Evolutionary conservation across 108 stramenopile genomes (phyloP).

Genomic region (Skeletonema costatum): DNA sequence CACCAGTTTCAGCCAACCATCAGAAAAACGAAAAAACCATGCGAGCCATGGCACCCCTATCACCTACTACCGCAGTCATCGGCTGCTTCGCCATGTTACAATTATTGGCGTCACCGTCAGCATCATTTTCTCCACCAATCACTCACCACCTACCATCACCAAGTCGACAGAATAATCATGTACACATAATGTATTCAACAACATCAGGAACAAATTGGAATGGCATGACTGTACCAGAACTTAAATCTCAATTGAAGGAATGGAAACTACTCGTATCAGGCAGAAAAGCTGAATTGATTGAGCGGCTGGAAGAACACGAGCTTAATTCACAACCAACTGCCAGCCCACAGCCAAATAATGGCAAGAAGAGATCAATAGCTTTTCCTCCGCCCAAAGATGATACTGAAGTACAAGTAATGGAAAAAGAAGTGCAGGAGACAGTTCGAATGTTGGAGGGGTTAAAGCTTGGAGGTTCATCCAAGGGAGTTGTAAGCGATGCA

Average conservation of each 20-base stretch:
- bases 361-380: not conserved
- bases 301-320: conserved; percentile 15
- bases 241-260: conserved; percentile 40
- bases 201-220: conserved; percentile 14
- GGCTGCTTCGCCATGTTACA: not conserved
- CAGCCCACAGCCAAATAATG: not conserved
- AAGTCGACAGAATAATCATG: not conserved
- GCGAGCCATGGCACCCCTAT: not conserved
- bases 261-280: conserved; percentile 32
- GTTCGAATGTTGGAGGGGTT: conserved; percentile 46
- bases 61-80: not conserved
- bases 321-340: not conserved
- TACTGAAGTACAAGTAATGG: conserved; percentile 27
- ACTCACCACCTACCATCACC: not conserved
- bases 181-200: not conserved
- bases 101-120: not conserved
- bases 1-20: not conserved
- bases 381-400: conserved; percentile 45
- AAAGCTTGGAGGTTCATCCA: conserved; percentile 22
- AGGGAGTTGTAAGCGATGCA: not conserved
- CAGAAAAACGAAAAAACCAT: not conserved
- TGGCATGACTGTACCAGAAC: conserved; percentile 30
- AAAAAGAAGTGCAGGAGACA: conserved; percentile 45
- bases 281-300: conserved; percentile 27
- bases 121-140: not conserved